Evolutionary conservation across 352 stramenopile genomes (phyloP).

Genomic region (Phytophthora syringae): DNA sequence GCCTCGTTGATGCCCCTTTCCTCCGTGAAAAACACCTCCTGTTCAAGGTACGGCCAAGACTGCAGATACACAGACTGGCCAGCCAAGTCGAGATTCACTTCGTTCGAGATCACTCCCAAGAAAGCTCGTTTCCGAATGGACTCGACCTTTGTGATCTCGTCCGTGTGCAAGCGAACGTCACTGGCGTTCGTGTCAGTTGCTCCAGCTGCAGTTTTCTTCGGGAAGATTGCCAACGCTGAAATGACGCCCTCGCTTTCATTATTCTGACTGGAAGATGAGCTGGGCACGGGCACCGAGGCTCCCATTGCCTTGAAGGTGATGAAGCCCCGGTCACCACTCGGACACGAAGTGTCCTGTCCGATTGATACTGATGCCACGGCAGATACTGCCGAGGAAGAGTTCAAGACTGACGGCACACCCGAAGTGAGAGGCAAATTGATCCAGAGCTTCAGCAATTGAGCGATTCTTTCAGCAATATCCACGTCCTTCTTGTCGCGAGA

Average conservation of each 20-base stretch:
- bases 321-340: constrained; percentile 20
- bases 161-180: constrained; percentile 46
- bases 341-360: not conserved
- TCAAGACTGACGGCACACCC: constrained; percentile 26
- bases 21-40: constrained; percentile 54
- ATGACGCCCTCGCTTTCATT: constrained; percentile 14
- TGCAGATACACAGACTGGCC: constrained; percentile 72
- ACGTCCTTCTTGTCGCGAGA: constrained; percentile 51
- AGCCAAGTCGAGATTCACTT: constrained; percentile 52
- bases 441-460: constrained; percentile 61
- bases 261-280: constrained; percentile 14
- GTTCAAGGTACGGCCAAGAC: constrained; percentile 80
- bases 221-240: constrained; percentile 45
- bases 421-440: constrained; percentile 44
- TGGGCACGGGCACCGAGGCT: constrained; percentile 15
- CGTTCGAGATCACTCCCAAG: constrained; percentile 49
- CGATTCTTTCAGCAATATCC: constrained; percentile 66
- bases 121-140: constrained; percentile 78
- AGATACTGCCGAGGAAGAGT: constrained; percentile 3
- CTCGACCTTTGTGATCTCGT: constrained; percentile 53
- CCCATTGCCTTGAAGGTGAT: constrained; percentile 37
- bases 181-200: constrained; percentile 20
- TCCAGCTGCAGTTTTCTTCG: constrained; percentile 40
- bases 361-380: constrained; percentile 1
- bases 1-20: constrained; percentile 56